phyloP scores from a whole-genome alignment of 257 asterid genomes.

The Cinchona pubescens region DNA sequence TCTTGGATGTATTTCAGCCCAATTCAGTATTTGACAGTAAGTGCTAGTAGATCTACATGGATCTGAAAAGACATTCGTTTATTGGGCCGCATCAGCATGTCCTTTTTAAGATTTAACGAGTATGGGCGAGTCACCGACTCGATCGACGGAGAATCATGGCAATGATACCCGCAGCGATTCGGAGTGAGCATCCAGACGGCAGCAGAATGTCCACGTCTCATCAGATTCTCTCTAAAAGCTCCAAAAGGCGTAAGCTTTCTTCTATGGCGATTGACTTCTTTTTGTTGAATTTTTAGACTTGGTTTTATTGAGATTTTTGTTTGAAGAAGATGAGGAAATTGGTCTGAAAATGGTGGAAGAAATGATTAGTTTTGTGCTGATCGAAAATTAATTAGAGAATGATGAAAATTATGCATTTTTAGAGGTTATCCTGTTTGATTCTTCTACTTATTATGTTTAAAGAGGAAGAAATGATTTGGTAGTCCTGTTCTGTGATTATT shows the following conservation, averaged over 20 bases:
- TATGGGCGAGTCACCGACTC: not conserved
- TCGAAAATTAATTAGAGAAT: not conserved
- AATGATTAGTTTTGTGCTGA: not conserved
- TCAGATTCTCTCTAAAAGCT: conserved; percentile 47
- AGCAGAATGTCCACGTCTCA: conserved; percentile 49
- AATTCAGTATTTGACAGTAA: not conserved
- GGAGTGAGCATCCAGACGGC: conserved; percentile 45
- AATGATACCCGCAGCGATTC: conserved; percentile 19
- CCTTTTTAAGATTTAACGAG: not conserved
- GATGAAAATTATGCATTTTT: too few species aligned
- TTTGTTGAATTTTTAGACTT: not conserved
- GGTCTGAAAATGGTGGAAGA: not conserved
- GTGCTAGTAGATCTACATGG: too few species aligned
- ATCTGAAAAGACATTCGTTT: not conserved
- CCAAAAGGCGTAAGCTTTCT: conserved; percentile 51
- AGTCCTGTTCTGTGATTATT: not conserved
- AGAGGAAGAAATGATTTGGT: not conserved
- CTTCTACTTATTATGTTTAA: too few species aligned
- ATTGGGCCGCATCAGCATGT: not conserved
- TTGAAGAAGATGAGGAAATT: not conserved
- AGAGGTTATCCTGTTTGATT: too few species aligned
- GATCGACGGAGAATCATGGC: not conserved
- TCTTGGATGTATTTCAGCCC: not conserved
- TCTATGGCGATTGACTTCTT: not conserved
- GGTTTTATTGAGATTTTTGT: not conserved